These are phyloP conservation scores for Phytophthora citricola DNA, from an alignment of 352 stramenopile species.

Conservation along the genomic window DNA sequence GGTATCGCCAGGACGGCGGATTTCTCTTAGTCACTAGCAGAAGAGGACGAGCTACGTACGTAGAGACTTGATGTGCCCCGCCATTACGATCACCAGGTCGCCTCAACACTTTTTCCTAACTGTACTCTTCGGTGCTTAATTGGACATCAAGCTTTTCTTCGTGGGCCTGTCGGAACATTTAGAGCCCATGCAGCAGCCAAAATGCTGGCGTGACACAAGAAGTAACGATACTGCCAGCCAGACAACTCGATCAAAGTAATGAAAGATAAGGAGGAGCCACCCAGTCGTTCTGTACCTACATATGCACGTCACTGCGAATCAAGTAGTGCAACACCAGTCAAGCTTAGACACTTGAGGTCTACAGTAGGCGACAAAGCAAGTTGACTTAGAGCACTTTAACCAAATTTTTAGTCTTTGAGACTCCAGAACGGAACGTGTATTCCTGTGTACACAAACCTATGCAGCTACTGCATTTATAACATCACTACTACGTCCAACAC, in stretches of 20 bases:
- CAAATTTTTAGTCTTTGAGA: too few relatives aligned
- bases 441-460: conserved; percentile 6
- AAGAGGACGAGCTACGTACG: conserved; percentile 6
- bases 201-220: not conserved
- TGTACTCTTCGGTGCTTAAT: conserved; percentile 2
- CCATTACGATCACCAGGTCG: conserved; percentile 12
- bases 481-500: conserved; percentile 5
- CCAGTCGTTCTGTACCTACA: not conserved
- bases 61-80: conserved; percentile 5
- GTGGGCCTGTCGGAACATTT: conserved; percentile 5
- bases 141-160: not conserved
- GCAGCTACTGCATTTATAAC: conserved; percentile 4
- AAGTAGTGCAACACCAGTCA: not conserved
- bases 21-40: conserved; percentile 8
- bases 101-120: not conserved
- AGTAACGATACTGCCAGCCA: conserved; percentile 5
- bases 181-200: not conserved
- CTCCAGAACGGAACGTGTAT: conserved; percentile 3
- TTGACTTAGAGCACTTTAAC: too few relatives aligned
- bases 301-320: not conserved
- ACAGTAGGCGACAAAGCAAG: not conserved
- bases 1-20: not conserved
- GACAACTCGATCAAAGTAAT: conserved; percentile 1
- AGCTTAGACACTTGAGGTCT: not conserved
- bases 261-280: not conserved